Base-by-base conservation (phyloP, 176 grass and related monocot species). In the Poa annua region DNA sequence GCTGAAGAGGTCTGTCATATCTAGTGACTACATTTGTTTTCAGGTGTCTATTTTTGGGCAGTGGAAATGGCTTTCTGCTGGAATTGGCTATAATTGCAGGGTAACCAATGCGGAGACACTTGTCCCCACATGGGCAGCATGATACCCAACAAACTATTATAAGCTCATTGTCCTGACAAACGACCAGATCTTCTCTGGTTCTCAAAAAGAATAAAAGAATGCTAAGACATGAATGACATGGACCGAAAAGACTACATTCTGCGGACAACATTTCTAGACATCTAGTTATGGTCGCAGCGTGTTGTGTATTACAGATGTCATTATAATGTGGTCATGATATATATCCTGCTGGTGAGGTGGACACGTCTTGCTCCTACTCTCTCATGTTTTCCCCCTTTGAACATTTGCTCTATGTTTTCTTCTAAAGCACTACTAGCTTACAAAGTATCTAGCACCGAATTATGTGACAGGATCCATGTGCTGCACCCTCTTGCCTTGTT, bases 221-320 rank as follows among this genome's bases (percentile, higher is more conserved):
- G 22, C n/a, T 44, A 34, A 72, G 34, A 55, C 22, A 56, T 8
- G 64, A 89, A 55, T 86, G 32, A 41, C 20, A 7, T 76, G 16
- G 55, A 66, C 79, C 21, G 39, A 66, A 86, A 86, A 72, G 63
- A 52, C 45, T 84, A 81, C 52, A 55, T 82, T 61, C 44, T 72
- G 34, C 71, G 20, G 62, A 65, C 25, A 65, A 15, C 17, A 78
- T 65, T 85, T 55, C 25, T 47, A 11, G 41, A 85, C 83, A 85
- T 42, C 10, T 70, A 81, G 53, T 61, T 62, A 77, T 89, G 78
- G 87, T 71, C 72, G 22, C 19, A 85, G 82, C 54, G 4, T 89
- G 77, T 34, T 45, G 77, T 71, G 78, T 82, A 76, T 64, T 61
- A 35, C 20, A 17, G 45, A 81, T 71, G 20, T 34, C 83, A 26